Evolutionary conservation across 768 basidiomycete genomes (phyloP).

Genomic region (Leucocoprinus leucothites): DNA sequence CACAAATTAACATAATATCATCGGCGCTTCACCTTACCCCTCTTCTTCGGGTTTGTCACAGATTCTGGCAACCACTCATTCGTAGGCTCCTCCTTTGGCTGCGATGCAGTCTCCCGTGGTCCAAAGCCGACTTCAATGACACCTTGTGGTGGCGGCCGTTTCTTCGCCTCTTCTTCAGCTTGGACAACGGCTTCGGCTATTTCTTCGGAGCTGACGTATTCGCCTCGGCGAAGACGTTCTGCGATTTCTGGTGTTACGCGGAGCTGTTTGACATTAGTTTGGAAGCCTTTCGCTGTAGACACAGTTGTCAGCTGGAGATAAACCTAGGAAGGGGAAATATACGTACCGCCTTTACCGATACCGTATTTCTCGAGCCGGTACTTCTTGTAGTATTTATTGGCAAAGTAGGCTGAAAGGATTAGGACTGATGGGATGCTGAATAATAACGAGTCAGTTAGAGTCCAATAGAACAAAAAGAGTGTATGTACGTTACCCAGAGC

Average conservation of each 20-base stretch:
- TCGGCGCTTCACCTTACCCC: constrained; percentile 33
- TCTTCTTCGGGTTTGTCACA: constrained; percentile 41
- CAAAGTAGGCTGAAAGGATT: constrained; percentile 42
- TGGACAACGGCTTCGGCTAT: constrained; percentile 43
- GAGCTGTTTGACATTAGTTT: constrained; percentile 47
- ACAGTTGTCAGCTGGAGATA: background rate
- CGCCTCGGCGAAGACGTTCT: constrained; percentile 47
- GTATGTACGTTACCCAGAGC: constrained; percentile 44
- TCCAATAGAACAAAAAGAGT: background rate
- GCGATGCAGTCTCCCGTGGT: constrained; percentile 11
- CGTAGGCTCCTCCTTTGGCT: constrained; percentile 19
- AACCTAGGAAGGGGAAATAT: background rate
- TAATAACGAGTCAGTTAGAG: background rate
- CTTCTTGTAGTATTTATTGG: constrained; percentile 48
- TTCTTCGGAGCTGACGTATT: constrained; percentile 51
- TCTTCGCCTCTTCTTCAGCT: constrained; percentile 29
- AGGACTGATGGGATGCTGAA: constrained; percentile 41
- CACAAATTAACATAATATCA: constrained; percentile 13
- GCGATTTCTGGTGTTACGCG: constrained; percentile 55
- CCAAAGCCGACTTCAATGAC: constrained; percentile 24
- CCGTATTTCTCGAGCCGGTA: constrained; percentile 43
- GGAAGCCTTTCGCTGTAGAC: constrained; percentile 48
- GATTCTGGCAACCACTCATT: constrained; percentile 55
- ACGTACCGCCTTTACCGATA: constrained; percentile 55
- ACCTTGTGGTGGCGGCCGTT: constrained; percentile 16